A percentile compares a stretch with the other conserved stretches of the same genome.
These are phyloP conservation scores for Peniophora sp. DNA, from an alignment of 1,284 basidiomycete species.

Conservation along the genomic window DNA sequence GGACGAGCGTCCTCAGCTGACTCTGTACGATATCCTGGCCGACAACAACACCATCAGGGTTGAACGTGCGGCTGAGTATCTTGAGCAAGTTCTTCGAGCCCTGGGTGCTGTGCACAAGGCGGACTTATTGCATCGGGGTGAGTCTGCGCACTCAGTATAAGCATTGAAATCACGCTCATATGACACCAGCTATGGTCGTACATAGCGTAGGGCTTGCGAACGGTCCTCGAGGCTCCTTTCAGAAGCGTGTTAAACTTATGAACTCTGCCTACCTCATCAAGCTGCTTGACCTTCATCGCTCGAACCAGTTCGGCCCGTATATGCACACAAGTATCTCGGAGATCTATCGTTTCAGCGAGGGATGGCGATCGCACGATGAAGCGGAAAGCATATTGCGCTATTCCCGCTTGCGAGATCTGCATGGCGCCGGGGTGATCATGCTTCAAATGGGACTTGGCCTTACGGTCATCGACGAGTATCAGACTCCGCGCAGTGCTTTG, in stretches of 20 bases:
- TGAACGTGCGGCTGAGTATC: constrained; percentile 61
- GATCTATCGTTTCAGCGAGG: constrained; percentile 43
- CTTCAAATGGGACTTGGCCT: constrained; percentile 72
- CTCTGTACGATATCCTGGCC: constrained; percentile 58
- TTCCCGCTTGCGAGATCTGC: constrained; percentile 64
- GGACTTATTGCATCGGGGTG: constrained; percentile 61
- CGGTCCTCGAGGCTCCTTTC: constrained; percentile 33
- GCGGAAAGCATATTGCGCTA: constrained; percentile 65
- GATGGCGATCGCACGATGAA: constrained; percentile 62
- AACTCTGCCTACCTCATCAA: constrained; percentile 56
- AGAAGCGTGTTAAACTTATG: constrained; percentile 59
- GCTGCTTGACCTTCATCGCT: constrained; percentile 64
- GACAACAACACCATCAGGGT: constrained; percentile 61
- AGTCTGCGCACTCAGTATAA: not conserved
- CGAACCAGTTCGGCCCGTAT: constrained; percentile 55
- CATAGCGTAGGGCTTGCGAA: constrained; percentile 52
- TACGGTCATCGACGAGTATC: constrained; percentile 44
- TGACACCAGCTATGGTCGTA: constrained; percentile 41
- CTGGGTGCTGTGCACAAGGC: constrained; percentile 55
- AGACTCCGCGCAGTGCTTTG: constrained; percentile 25
- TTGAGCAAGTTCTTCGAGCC: constrained; percentile 59
- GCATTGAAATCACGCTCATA: constrained; percentile 3
- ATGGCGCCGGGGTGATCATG: constrained; percentile 64
- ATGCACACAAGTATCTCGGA: constrained; percentile 27
- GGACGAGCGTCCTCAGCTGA: constrained; percentile 57